Conservation (phyloP, 768 basidiomycete species). For the Boletus huronensis region DNA sequence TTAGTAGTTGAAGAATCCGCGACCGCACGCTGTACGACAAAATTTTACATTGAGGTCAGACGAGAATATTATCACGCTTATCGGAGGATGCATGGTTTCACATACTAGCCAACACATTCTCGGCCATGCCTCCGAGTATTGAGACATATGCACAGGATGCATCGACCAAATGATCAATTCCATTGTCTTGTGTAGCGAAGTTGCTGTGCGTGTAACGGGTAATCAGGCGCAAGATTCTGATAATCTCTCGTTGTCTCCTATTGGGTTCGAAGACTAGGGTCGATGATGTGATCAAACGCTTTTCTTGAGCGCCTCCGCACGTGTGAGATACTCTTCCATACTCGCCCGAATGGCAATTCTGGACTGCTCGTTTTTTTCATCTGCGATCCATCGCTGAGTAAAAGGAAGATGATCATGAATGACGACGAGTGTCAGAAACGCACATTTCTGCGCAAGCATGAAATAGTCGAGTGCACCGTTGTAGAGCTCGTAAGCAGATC, state of each 20-base stretch:
- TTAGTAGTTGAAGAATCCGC: too few relatives aligned
- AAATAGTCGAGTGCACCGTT: constrained; percentile 95
- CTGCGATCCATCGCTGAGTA: background rate
- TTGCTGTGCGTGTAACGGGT: background rate
- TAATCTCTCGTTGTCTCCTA: background rate
- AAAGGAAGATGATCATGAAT: background rate
- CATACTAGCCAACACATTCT: too few relatives aligned
- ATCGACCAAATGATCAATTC: background rate
- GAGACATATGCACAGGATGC: background rate
- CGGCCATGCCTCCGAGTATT: too few relatives aligned
- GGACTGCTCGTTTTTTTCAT: constrained; percentile 90
- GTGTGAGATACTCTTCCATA: constrained; percentile 83
- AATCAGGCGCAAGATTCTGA: background rate
- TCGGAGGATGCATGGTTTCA: too few relatives aligned
- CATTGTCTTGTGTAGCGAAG: background rate
- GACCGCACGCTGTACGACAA: too few relatives aligned
- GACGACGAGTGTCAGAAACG: background rate
- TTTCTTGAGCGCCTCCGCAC: constrained; percentile 86
- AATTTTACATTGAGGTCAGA: too few relatives aligned
- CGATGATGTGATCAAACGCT: constrained; percentile 20
- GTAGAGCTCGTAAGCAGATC: constrained; percentile 88
- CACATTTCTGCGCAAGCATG: constrained; percentile 92
- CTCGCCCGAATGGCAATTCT: constrained; percentile 79
- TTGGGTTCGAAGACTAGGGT: background rate
- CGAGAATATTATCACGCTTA: too few relatives aligned